Conservation (phyloP, 192 early-diverging fungal genomes). For the Phycomyces nitens region DNA sequence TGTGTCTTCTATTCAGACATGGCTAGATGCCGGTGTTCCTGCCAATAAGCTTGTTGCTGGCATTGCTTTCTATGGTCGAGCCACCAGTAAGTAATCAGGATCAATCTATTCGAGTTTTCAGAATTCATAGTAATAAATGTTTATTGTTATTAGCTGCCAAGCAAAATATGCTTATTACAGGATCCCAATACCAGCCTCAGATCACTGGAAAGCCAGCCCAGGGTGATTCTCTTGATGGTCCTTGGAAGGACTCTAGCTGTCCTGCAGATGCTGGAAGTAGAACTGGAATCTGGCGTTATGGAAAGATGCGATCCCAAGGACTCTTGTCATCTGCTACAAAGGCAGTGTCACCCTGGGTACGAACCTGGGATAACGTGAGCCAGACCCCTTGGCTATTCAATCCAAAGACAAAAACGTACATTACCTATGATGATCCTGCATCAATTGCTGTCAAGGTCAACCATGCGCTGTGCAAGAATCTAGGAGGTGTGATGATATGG, state of each 20-base stretch:
- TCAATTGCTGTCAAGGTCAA: conserved; percentile 57
- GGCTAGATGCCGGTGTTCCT: conserved; percentile 58
- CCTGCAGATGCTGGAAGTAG: conserved; percentile 39
- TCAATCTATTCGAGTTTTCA: no score
- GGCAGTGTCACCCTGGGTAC: conserved; percentile 59
- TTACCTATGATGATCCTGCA: conserved; percentile 68
- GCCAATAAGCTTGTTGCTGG: conserved; percentile 59
- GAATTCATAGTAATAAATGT: no score
- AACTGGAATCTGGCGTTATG: conserved; percentile 41
- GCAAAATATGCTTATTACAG: no score
- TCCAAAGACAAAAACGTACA: conserved; percentile 47
- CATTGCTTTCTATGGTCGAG: conserved; percentile 58
- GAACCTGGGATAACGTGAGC: conserved; percentile 57
- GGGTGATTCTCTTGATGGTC: conserved; percentile 54
- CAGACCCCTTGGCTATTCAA: conserved; percentile 77
- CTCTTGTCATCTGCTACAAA: conserved; percentile 42
- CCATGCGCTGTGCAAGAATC: conserved; percentile 48
- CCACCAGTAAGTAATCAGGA: conserved; percentile 9
- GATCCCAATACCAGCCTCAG: conserved; percentile 6
- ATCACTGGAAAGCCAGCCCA: conserved; percentile 24
- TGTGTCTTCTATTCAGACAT: conserved; percentile 45
- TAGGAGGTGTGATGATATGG: conserved; percentile 69
- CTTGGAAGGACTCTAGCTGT: conserved; percentile 50
- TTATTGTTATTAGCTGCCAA: no score
- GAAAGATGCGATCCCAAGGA: conserved; percentile 30